These are phyloP conservation scores for Didymosphaeria variabile DNA, from an alignment of 2,329 filamentous ascomycete species.

Conservation along the genomic window DNA sequence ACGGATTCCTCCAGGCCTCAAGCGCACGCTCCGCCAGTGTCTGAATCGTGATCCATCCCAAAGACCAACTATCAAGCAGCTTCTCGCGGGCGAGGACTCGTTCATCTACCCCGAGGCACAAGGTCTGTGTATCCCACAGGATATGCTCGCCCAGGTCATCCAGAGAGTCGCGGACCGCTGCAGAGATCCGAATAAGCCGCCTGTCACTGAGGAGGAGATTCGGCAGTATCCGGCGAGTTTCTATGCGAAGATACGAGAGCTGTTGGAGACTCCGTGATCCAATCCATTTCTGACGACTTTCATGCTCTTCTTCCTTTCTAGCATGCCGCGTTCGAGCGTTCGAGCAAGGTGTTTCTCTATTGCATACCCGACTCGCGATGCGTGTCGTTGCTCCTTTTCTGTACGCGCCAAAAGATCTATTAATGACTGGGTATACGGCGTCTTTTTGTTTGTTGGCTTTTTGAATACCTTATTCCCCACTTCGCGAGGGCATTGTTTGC, in stretches of 20 bases:
- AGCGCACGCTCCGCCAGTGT: slow-evolving; percentile 65
- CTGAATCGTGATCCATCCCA: slow-evolving; percentile 66
- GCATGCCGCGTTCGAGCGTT: slow-evolving; percentile 3
- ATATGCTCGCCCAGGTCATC: slow-evolving; percentile 68
- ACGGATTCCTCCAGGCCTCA: slow-evolving; percentile 63
- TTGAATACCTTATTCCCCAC: slow-evolving; percentile 3
- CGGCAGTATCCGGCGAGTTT: slow-evolving; percentile 56
- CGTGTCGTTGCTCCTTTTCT: background rate
- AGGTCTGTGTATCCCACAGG: slow-evolving; percentile 60
- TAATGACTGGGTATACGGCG: slow-evolving; percentile 1
- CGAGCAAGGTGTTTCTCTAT: background rate
- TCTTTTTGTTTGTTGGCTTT: background rate
- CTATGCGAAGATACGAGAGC: slow-evolving; percentile 57
- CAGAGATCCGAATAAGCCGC: slow-evolving; percentile 58
- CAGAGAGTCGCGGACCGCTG: slow-evolving; percentile 68
- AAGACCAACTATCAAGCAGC: slow-evolving; percentile 65
- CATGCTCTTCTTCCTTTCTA: background rate
- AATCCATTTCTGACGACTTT: background rate
- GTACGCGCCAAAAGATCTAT: slow-evolving; percentile 4
- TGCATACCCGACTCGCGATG: slow-evolving; percentile 1
- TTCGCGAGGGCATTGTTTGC: slow-evolving; percentile 3
- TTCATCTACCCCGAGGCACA: slow-evolving; percentile 67
- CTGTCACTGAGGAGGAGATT: slow-evolving; percentile 66
- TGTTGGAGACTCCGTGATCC: slow-evolving; percentile 37
- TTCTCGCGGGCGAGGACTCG: slow-evolving; percentile 64